Conservation (phyloP, 192 early-diverging fungal genomes). For the Phycomyces blakesleeanus region DNA sequence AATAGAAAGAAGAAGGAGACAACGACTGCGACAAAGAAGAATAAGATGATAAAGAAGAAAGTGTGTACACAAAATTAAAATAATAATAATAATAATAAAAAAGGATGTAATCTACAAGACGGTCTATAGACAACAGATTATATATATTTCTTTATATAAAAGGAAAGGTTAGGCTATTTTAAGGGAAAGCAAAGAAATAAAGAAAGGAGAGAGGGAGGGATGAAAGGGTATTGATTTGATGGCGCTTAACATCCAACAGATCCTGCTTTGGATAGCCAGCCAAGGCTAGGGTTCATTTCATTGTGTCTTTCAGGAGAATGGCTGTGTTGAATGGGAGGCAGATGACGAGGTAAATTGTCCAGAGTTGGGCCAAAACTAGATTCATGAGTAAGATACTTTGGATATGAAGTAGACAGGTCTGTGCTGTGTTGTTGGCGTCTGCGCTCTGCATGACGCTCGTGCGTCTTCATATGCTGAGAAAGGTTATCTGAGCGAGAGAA, state of each 20-base stretch:
- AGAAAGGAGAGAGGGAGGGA: too few species aligned
- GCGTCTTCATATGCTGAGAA: conserved; percentile 52
- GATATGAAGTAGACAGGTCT: neutral
- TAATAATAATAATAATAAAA: neutral
- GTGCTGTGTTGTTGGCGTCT: conserved; percentile 11
- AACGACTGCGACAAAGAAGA: too few species aligned
- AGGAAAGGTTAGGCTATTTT: too few species aligned
- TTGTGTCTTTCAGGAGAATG: neutral
- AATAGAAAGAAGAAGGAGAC: neutral
- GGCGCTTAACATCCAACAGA: too few species aligned
- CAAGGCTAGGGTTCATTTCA: neutral
- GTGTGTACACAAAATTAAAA: neutral
- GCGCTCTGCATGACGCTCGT: conserved; percentile 31
- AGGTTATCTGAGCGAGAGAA: conserved; percentile 68
- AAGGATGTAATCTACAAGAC: too few species aligned
- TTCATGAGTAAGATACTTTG: neutral
- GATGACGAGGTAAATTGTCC: neutral
- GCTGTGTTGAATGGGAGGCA: neutral
- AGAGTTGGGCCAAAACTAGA: neutral
- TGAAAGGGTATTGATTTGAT: too few species aligned
- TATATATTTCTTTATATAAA: too few species aligned
- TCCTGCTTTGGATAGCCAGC: too few species aligned
- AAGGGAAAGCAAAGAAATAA: too few species aligned
- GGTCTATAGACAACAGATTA: too few species aligned
- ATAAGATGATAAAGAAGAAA: neutral